Conservation (phyloP, 257 asterid genomes). For the Sherardia arvensis region DNA sequence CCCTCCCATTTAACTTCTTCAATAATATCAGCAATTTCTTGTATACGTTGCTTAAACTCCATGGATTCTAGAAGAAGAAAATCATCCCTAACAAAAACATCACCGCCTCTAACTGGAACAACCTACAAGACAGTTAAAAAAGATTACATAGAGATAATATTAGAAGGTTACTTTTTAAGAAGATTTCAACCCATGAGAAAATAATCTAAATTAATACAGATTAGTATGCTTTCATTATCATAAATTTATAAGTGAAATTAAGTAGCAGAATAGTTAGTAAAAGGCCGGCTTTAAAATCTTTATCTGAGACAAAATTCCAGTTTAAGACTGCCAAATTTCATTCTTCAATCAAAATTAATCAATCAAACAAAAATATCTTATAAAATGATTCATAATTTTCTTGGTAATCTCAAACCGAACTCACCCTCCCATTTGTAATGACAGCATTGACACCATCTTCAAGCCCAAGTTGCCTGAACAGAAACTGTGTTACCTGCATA, state of each 20-base stretch:
- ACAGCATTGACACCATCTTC: slow-evolving; percentile 70
- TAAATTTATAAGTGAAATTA: neutral
- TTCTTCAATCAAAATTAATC: neutral
- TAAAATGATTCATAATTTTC: neutral
- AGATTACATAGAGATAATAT: too few species aligned
- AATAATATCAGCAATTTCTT: slow-evolving; percentile 69
- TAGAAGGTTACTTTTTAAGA: too few species aligned
- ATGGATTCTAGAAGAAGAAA: slow-evolving; percentile 85
- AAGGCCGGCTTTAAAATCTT: neutral
- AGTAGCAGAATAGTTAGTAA: neutral
- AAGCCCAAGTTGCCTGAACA: slow-evolving; percentile 57
- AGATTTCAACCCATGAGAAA: too few species aligned
- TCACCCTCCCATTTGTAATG: slow-evolving; percentile 97
- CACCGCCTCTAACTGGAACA: slow-evolving; percentile 41
- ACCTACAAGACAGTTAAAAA: slow-evolving; percentile 43
- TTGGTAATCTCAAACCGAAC: slow-evolving; percentile 16
- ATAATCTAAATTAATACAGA: neutral
- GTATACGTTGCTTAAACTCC: slow-evolving; percentile 87
- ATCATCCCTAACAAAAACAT: slow-evolving; percentile 76
- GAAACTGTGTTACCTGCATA: slow-evolving; percentile 75
- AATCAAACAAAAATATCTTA: neutral
- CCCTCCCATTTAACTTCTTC: slow-evolving; percentile 84
- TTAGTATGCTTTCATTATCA: neutral
- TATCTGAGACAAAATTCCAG: neutral
- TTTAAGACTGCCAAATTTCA: neutral